phyloP scores from a whole-genome alignment of 2,329 filamentous ascomycete species.

The Alternaria incomplexa region DNA sequence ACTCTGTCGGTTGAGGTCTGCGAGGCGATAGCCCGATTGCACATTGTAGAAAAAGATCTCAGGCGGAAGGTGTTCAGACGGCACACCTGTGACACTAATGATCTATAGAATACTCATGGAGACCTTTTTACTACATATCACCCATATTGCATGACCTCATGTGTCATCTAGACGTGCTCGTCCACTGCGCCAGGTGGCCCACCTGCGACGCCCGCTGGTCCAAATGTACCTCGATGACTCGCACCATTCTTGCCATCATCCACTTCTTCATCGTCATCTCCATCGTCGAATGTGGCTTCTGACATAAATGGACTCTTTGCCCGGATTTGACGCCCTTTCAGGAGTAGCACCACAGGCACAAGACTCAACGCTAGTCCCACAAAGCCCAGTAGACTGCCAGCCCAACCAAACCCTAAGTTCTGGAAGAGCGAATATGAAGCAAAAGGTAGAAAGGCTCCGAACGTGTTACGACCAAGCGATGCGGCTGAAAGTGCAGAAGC shows the following conservation, averaged over 20 bases:
- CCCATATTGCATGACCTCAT: background rate
- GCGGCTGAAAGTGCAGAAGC: constrained; percentile 56
- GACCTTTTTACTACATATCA: no score
- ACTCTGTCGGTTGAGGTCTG: background rate
- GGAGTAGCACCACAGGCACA: constrained; percentile 51
- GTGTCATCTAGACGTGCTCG: background rate
- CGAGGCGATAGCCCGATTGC: background rate
- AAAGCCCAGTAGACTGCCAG: constrained; percentile 52
- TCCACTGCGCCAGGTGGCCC: constrained; percentile 12
- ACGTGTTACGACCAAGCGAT: constrained; percentile 52
- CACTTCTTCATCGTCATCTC: constrained; percentile 14
- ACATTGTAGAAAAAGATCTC: background rate
- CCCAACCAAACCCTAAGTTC: constrained; percentile 53
- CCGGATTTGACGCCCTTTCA: constrained; percentile 51
- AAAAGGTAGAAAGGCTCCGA: constrained; percentile 56
- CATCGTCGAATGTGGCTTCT: constrained; percentile 29
- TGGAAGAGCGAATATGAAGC: constrained; percentile 50
- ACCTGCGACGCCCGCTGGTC: constrained; percentile 15
- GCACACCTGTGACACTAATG: no score
- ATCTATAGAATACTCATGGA: no score
- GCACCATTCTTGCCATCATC: background rate
- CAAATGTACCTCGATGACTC: constrained; percentile 2
- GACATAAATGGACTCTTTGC: constrained; percentile 45
- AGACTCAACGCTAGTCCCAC: constrained; percentile 48
- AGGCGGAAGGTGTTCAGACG: background rate